Conservation (phyloP, 1,139 yeast genomes). For the Blastobotrys elegans region DNA sequence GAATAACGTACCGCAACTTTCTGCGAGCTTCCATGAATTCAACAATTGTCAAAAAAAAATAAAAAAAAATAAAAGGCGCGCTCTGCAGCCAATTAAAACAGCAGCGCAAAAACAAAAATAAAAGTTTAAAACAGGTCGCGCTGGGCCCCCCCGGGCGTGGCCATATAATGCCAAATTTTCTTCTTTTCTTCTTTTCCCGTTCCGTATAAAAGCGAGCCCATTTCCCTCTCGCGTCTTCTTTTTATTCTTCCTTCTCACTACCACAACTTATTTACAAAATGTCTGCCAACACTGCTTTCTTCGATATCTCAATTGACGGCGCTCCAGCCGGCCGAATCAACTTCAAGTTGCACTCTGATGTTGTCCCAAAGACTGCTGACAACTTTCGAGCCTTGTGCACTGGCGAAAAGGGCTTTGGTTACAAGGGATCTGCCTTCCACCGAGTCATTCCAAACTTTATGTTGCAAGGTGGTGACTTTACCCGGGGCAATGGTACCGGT, state of each 20-base stretch:
- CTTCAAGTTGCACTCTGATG: constrained; percentile 85
- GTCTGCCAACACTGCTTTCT: constrained; percentile 6
- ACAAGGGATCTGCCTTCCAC: constrained; percentile 90
- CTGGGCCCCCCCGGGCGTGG: too few species aligned
- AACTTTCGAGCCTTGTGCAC: constrained; percentile 96
- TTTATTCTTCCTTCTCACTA: not conserved
- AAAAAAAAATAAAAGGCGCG: not conserved
- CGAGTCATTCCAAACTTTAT: constrained; percentile 96
- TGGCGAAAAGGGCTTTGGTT: constrained; percentile 97
- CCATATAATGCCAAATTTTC: not conserved
- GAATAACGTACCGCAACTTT: too few species aligned
- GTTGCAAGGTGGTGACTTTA: constrained; percentile 99
- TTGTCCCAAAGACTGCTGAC: constrained; percentile 93
- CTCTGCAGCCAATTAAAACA: not conserved
- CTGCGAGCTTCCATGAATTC: not conserved
- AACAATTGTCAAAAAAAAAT: not conserved
- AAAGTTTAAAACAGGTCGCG: not conserved
- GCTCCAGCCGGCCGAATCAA: constrained; percentile 62
- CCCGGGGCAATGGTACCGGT: constrained; percentile 71
- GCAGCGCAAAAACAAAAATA: not conserved
- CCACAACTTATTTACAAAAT: not conserved
- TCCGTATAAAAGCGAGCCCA: not conserved
- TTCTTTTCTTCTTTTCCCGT: too few species aligned
- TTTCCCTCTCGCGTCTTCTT: not conserved
- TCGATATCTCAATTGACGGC: constrained; percentile 25